These are phyloP conservation scores for Dioszegia hungarica DNA, from an alignment of 768 basidiomycete genomes.

Conservation along the genomic window DNA sequence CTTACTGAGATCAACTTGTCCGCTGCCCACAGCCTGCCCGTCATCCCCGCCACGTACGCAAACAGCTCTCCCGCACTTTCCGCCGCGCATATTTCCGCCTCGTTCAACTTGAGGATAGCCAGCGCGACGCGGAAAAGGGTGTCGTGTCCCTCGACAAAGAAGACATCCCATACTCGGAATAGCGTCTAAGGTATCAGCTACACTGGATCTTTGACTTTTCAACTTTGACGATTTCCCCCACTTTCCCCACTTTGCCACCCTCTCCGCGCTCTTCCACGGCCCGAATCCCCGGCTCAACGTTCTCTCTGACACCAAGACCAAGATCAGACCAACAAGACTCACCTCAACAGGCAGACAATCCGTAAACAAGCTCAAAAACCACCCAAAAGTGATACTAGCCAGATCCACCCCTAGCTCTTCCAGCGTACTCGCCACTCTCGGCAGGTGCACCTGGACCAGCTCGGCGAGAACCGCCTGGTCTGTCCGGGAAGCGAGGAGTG, in stretches of 20 bases:
- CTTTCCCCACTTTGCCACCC: too few relatives aligned
- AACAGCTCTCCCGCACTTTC: constrained; percentile 85
- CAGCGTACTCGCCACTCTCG: constrained; percentile 71
- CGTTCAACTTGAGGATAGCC: constrained; percentile 75
- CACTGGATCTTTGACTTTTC: too few relatives aligned
- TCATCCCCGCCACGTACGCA: constrained; percentile 78
- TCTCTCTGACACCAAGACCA: not conserved
- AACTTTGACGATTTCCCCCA: too few relatives aligned
- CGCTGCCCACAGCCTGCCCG: constrained; percentile 88
- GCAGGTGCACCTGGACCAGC: constrained; percentile 71
- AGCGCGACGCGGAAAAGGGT: constrained; percentile 66
- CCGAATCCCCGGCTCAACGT: too few relatives aligned
- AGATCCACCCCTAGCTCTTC: constrained; percentile 79
- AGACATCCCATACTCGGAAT: constrained; percentile 93
- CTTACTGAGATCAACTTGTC: constrained; percentile 81
- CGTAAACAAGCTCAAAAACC: constrained; percentile 95
- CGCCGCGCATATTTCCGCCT: constrained; percentile 74
- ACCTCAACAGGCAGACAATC: constrained; percentile 95
- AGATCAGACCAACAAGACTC: not conserved
- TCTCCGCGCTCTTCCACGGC: too few relatives aligned
- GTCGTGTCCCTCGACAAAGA: constrained; percentile 86
- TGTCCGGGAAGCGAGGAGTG: constrained; percentile 83
- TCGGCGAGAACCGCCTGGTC: constrained; percentile 87
- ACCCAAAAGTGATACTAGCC: constrained; percentile 92
- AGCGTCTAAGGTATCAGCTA: too few relatives aligned